Evolutionary conservation across 2,329 filamentous ascomycete genomes (phyloP).

Genomic region (Talaromyces atroroseus): DNA sequence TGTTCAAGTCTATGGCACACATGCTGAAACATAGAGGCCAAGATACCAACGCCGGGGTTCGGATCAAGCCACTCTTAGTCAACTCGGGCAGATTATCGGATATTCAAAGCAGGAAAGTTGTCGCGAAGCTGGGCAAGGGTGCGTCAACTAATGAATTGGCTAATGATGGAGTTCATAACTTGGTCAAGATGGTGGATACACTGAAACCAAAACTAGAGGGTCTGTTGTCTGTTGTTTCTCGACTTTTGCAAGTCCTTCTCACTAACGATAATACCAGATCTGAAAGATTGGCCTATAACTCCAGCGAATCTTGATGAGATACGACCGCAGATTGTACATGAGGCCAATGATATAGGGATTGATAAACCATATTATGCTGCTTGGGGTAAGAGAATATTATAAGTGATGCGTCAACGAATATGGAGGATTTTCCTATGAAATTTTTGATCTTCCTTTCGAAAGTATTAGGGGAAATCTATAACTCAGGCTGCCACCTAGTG

Average conservation of each 20-base stretch:
- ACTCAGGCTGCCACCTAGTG: too few relatives aligned
- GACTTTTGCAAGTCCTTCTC: background rate
- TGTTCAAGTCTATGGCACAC: conserved; percentile 8
- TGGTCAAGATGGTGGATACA: conserved; percentile 9
- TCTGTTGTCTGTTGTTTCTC: background rate
- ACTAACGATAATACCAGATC: background rate
- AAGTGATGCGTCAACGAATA: background rate
- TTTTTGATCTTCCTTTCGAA: too few relatives aligned
- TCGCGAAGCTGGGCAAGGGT: conserved; percentile 3
- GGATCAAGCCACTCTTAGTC: background rate
- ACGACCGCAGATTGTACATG: background rate
- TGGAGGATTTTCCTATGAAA: too few relatives aligned
- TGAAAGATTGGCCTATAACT: background rate
- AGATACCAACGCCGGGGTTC: conserved; percentile 2
- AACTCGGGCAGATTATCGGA: background rate
- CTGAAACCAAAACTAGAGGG: conserved; percentile 7
- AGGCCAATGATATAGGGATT: background rate
- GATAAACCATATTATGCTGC: conserved; percentile 4
- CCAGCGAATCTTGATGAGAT: background rate
- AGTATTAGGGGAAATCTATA: too few relatives aligned
- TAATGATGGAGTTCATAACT: conserved; percentile 1
- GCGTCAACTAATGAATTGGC: background rate
- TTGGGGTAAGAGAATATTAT: background rate
- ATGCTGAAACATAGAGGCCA: conserved; percentile 8
- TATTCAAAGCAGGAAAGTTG: background rate